phyloP scores from a whole-genome alignment of 208 protist species.

The Trypanosoma rangeli region DNA sequence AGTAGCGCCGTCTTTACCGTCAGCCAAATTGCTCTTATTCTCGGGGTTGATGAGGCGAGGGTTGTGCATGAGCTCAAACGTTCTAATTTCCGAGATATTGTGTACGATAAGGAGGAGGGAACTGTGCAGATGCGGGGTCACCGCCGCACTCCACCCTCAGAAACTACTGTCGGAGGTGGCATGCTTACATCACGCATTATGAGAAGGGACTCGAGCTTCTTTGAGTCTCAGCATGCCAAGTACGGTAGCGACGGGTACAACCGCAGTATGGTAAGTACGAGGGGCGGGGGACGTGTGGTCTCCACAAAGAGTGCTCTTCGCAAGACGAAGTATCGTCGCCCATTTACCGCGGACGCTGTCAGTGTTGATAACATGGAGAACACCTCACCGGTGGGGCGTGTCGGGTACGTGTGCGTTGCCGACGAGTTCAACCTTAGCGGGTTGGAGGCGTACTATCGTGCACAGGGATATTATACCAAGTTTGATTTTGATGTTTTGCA shows the following conservation, averaged over 20 bases:
- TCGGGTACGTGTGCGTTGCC: constrained; percentile 76
- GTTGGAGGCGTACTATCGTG: constrained; percentile 55
- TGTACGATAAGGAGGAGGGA: constrained; percentile 11
- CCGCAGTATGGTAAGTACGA: neutral
- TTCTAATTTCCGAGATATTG: constrained; percentile 6
- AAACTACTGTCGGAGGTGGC: neutral
- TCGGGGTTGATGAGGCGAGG: constrained; percentile 30
- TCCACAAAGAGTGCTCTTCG: constrained; percentile 16
- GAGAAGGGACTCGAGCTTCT: neutral
- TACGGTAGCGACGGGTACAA: constrained; percentile 21
- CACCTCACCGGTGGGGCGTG: constrained; percentile 38
- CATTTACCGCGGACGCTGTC: neutral
- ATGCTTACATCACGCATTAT: neutral
- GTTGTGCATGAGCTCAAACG: constrained; percentile 26
- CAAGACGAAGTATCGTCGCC: constrained; percentile 27
- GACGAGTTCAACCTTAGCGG: constrained; percentile 70
- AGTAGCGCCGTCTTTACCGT: constrained; percentile 33
- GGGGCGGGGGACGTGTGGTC: neutral
- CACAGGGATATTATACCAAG: constrained; percentile 75
- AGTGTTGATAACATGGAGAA: constrained; percentile 8
- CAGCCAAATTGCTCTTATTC: constrained; percentile 46
- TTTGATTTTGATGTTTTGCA: constrained; percentile 81
- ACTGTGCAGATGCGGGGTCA: constrained; percentile 18
- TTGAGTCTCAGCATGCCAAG: neutral
- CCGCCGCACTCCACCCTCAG: neutral